phyloP scores from a whole-genome alignment of 75 land plant species.

The Larix kaempferi region DNA sequence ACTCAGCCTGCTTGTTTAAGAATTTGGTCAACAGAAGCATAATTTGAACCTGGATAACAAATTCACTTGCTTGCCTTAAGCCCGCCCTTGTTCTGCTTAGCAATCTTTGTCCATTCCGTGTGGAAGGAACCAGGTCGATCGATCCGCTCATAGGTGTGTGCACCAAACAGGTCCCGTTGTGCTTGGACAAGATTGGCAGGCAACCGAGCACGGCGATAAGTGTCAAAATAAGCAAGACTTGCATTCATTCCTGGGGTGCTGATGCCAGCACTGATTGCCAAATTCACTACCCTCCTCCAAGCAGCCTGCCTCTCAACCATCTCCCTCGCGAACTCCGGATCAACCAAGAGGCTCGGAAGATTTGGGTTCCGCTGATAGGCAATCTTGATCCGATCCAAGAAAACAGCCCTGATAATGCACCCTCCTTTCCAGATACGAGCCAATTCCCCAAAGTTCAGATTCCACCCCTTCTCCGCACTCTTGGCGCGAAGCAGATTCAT shows the following conservation, averaged over 20 bases:
- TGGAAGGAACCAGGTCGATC: slow-evolving; percentile 39
- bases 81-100: not conserved
- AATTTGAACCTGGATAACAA: too few relatives aligned
- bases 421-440: slow-evolving; percentile 59
- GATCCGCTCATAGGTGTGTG: slow-evolving; percentile 45
- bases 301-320: slow-evolving; percentile 53
- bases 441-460: slow-evolving; percentile 41
- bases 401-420: slow-evolving; percentile 39
- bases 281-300: slow-evolving; percentile 47
- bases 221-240: slow-evolving; percentile 51
- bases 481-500: slow-evolving; percentile 39
- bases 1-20: too few relatives aligned
- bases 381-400: slow-evolving; percentile 41
- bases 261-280: slow-evolving; percentile 37
- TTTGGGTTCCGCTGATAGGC: slow-evolving; percentile 24
- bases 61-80: too few relatives aligned
- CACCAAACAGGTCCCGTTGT: slow-evolving; percentile 51
- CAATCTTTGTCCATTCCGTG: slow-evolving; percentile 50
- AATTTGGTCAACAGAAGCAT: too few relatives aligned
- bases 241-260: slow-evolving; percentile 55
- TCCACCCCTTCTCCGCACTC: slow-evolving; percentile 48
- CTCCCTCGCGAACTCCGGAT: slow-evolving; percentile 51
- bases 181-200: slow-evolving; percentile 54
- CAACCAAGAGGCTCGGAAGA: slow-evolving; percentile 37
- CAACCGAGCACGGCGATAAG: slow-evolving; percentile 39